Percentiles rank a stretch among this genome's conserved stretches.
These are phyloP conservation scores for Castanopsis chinensis DNA, from an alignment of 306 rosid genomes.

Conservation along the genomic window DNA sequence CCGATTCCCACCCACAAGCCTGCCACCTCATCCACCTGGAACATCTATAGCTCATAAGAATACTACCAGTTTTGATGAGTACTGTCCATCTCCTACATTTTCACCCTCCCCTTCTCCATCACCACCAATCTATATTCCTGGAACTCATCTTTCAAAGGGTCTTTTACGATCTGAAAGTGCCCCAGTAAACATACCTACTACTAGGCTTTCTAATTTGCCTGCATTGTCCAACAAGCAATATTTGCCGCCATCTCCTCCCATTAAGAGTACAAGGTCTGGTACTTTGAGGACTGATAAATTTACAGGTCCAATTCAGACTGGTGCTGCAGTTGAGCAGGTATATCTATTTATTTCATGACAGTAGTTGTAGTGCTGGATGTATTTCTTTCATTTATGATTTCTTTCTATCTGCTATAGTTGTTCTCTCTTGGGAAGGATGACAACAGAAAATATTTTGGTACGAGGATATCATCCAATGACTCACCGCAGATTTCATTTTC, in stretches of 20 bases:
- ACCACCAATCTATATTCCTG: slow-evolving; percentile 54
- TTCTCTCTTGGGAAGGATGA: slow-evolving; percentile 63
- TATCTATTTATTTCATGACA: slow-evolving; percentile 1
- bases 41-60: slow-evolving; percentile 45
- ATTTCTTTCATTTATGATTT: slow-evolving; percentile 16
- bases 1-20: slow-evolving; percentile 49
- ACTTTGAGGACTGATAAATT: slow-evolving; percentile 42
- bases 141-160: slow-evolving; percentile 42
- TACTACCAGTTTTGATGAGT: slow-evolving; percentile 54
- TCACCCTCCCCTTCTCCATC: slow-evolving; percentile 57
- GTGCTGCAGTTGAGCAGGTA: slow-evolving; percentile 68
- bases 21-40: slow-evolving; percentile 74
- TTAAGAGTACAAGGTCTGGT: slow-evolving; percentile 29
- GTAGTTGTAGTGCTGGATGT: background rate
- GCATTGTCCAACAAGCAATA: slow-evolving; percentile 40
- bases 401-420: slow-evolving; percentile 39
- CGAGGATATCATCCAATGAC: slow-evolving; percentile 49
- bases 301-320: slow-evolving; percentile 37
- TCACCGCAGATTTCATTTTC: slow-evolving; percentile 56
- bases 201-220: slow-evolving; percentile 43
- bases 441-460: slow-evolving; percentile 45
- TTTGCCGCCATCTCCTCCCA: slow-evolving; percentile 65
- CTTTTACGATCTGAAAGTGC: slow-evolving; percentile 81
- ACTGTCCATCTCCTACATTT: slow-evolving; percentile 52
- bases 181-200: slow-evolving; percentile 50